These are phyloP conservation scores for Podila verticillata DNA, from an alignment of 192 early-diverging fungal genomes.

Conservation along the genomic window DNA sequence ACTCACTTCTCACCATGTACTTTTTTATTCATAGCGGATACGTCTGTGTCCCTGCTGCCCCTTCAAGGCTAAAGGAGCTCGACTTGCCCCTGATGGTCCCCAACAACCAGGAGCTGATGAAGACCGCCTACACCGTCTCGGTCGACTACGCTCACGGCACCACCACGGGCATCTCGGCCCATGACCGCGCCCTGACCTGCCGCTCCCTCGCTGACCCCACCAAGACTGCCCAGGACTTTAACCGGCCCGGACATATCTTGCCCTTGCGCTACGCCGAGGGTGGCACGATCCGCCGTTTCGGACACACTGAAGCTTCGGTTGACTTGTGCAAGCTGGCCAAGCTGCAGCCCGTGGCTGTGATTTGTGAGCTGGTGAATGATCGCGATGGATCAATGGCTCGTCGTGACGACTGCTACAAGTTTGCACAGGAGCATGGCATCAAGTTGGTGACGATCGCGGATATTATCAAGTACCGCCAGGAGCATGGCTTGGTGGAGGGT, in stretches of 20 bases:
- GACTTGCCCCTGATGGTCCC: conserved; percentile 95
- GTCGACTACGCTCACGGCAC: conserved; percentile 87
- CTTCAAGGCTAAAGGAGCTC: conserved; percentile 83
- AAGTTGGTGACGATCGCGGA: conserved; percentile 93
- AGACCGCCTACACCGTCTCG: conserved; percentile 95
- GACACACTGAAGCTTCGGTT: conserved; percentile 95
- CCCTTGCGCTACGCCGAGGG: conserved; percentile 86
- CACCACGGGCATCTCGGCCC: conserved; percentile 97
- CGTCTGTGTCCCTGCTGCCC: conserved; percentile 87
- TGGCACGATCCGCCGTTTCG: conserved; percentile 87
- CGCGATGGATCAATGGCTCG: conserved; percentile 95
- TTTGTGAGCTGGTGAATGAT: conserved; percentile 93
- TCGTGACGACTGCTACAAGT: conserved; percentile 85
- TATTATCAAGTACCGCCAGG: conserved; percentile 79
- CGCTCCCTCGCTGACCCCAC: conserved; percentile 78
- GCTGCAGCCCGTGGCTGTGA: conserved; percentile 84
- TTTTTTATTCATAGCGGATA: conserved; percentile 74
- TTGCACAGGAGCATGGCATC: conserved; percentile 85
- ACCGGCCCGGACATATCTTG: conserved; percentile 93
- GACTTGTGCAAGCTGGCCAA: conserved; percentile 90
- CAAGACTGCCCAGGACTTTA: conserved; percentile 76
- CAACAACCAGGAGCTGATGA: conserved; percentile 88
- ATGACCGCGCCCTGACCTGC: conserved; percentile 87
- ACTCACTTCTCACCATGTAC: neutral
- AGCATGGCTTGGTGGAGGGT: conserved; percentile 40